These are phyloP conservation scores for Silene latifolia DNA, from an alignment of 148 eudicot species.

Conservation along the genomic window DNA sequence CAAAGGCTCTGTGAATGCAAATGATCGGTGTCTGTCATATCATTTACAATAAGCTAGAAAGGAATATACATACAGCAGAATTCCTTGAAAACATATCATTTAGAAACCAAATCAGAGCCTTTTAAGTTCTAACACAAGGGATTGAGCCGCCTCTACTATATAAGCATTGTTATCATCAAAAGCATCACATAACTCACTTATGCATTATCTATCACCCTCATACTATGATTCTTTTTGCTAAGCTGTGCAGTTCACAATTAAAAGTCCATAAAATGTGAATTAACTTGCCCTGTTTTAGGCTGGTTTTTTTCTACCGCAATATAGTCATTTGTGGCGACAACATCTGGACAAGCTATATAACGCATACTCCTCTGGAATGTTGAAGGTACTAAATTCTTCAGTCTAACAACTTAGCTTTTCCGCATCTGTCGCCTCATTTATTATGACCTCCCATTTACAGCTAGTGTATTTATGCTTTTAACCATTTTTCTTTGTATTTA, in stretches of 20 bases:
- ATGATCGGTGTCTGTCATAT: neutral
- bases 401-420: neutral
- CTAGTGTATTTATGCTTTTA: neutral
- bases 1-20: neutral
- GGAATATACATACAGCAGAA: neutral
- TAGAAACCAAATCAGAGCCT: too few species aligned
- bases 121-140: neutral
- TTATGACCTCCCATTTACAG: neutral
- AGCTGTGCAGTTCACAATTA: neutral
- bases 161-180: neutral
- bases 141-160: neutral
- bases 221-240: neutral
- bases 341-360: conserved; percentile 69
- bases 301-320: conserved; percentile 87
- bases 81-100: too few species aligned
- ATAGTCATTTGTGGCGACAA: conserved; percentile 72
- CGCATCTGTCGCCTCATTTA: neutral
- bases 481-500: neutral
- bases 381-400: conserved; percentile 53
- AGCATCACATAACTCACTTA: neutral
- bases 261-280: conserved; percentile 18
- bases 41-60: neutral
- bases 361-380: conserved; percentile 64
- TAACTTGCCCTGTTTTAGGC: conserved; percentile 34
- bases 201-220: too few species aligned